Percentiles rank a stretch among this genome's conserved stretches.
Conservation (phyloP, 306 rosid species). For the Malus fusca region DNA sequence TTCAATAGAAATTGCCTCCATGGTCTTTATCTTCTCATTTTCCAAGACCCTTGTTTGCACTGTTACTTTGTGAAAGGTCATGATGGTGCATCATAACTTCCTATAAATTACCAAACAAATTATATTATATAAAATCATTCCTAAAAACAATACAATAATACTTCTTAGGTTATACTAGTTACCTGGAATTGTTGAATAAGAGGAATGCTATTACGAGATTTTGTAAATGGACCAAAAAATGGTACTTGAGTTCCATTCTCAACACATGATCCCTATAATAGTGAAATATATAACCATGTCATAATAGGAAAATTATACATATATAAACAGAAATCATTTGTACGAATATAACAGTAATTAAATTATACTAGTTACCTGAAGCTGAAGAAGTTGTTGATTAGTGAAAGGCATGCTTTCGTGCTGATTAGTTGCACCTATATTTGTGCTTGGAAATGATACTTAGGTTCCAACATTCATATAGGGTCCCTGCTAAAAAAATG, state of each 20-base stretch:
- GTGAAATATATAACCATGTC: neutral
- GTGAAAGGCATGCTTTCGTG: neutral
- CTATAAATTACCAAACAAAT: neutral
- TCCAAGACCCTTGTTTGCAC: no score
- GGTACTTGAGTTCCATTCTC: neutral
- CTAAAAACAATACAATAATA: neutral
- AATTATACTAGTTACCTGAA: neutral
- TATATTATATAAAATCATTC: neutral
- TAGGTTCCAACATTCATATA: neutral
- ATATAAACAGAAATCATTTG: neutral
- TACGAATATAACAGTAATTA: neutral
- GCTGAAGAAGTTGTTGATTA: neutral
- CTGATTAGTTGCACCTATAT: neutral
- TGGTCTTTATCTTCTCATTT: no score
- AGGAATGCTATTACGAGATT: neutral
- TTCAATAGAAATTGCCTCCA: no score
- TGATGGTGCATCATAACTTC: neutral
- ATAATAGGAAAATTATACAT: no score
- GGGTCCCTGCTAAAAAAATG: neutral
- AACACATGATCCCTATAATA: neutral
- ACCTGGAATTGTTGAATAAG: neutral
- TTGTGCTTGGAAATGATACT: neutral
- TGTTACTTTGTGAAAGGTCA: neutral
- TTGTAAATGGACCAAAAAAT: neutral
- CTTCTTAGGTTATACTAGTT: neutral